Base-by-base conservation (phyloP, 75 land plant species). In the Chamaecyparis obtusa region DNA sequence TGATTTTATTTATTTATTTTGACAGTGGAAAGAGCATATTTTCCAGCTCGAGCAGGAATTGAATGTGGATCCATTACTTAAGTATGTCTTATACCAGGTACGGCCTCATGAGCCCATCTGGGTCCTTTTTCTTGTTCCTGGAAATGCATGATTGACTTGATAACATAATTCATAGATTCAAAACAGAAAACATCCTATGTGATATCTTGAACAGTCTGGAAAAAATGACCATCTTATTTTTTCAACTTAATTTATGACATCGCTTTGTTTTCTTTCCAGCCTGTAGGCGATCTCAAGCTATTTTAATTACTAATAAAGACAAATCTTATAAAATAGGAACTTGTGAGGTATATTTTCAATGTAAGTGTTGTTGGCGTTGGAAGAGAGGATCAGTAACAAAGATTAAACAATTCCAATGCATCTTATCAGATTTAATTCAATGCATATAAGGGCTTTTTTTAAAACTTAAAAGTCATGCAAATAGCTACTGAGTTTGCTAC, bases 71-170 rank as follows among this genome's bases (percentile, higher is more conserved):
- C 89, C 89, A 35, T 76, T 89, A 79, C 78, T 88, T 78, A 88
- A 88, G 89, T 88, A 88, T 86, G 89, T 88, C n/a, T 41, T 88
- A 27, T 88, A 88, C 56, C 79, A 86, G 89, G 89, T 88, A 86
- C 33, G 37, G 32, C 19, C 21, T 19, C 35, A 19, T 41, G 32
- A 85, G 35, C 44, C 43, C 46, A 39, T 39, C 81, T 24, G 69
- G 41, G 43, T 37, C 81, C 46, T 21, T 17, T 78, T 37, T 24
- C 17, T 37, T 19, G 81, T 78, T 21, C 15, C 39, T 78, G 81
- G 43, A 19, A 41, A 9, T 39, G 21, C 37, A n/a, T 32, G 41
- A 84, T 24, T 84, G 54, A 39, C 75, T 48, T 84, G 85, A 33
- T 84, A 24, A 32, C 17, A 49, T 2, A 54, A 84, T 37, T 30